Base-by-base conservation (phyloP, 1,284 basidiomycete genomes). In the Ustilago bromivora region DNA sequence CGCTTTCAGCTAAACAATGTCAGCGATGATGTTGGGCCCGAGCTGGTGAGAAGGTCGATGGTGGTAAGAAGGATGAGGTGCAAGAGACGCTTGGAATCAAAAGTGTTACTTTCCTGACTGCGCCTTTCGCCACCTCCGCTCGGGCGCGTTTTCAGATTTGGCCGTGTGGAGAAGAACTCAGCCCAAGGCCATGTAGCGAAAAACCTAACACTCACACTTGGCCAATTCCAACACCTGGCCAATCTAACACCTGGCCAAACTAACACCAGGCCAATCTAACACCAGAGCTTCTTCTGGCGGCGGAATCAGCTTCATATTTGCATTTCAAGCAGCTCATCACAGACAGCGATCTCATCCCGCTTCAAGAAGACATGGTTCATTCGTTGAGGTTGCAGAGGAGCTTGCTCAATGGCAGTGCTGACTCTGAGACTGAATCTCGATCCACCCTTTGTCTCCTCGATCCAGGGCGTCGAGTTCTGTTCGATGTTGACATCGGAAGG, bases 401-500 rank as follows among this genome's bases (percentile, higher is more conserved):
- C 40, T 6, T 17, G 19, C 13, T 57, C 35, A 71, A 8, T 76
- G 58, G 64, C 68, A 71, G 59, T 65, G 57, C 58, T 76, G 73
- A 46, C 68, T 71, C 17, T 67, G 68, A 23, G 57, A 47, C 46
- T 76, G 73, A 35, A 67, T 57, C 55, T 76, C 73, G 40, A 76
- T 61, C 73, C 73, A 76, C 12, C 73, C 73, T 32, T 76, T 61
- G 32, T 76, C 63, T 35, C 73, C 68, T 6, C 65, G 60, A 47
- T 76, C 73, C 43, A 76, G 35, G 2, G 73, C 65, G 32, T 76
- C 68, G 4, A 76, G 58, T 31, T 67, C 73, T 76, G 63, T 32
- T 28, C 3, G 23, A 28, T 28, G 23, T 28, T 28, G 23, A 28
- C 3, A 28, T 28, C 3, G 23, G 23, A 23, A 23, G 23, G 23